phyloP scores from a whole-genome alignment of 169 alveolate genomes.

The Plasmodium inui region DNA sequence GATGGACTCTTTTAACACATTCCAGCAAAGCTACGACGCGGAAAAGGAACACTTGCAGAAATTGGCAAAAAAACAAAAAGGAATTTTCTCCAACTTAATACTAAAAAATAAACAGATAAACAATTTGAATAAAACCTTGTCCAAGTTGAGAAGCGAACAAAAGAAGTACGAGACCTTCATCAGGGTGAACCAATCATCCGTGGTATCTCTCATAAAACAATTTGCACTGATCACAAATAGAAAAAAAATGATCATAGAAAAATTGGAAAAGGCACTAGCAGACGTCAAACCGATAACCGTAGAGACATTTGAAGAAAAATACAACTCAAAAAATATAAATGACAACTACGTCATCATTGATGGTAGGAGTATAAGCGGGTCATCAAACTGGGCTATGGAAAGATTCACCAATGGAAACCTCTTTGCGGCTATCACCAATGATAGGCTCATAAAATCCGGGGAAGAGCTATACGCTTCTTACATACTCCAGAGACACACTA shows the following conservation, averaged over 20 bases:
- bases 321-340: constrained; percentile 43
- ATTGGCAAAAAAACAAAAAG: constrained; percentile 23
- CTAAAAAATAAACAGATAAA: constrained; percentile 17
- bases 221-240: constrained; percentile 39
- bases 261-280: constrained; percentile 27
- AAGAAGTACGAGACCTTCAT: neutral
- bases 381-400: constrained; percentile 72
- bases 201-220: constrained; percentile 26
- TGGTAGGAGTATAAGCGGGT: constrained; percentile 19
- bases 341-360: constrained; percentile 59
- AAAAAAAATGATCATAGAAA: constrained; percentile 38
- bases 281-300: constrained; percentile 40
- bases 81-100: constrained; percentile 36
- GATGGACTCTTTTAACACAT: constrained; percentile 3
- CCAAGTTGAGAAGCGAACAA: constrained; percentile 27
- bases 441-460: constrained; percentile 15
- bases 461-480: constrained; percentile 60
- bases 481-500: constrained; percentile 49
- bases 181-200: constrained; percentile 3
- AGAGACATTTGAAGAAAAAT: constrained; percentile 38
- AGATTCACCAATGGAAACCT: constrained; percentile 51
- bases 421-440: constrained; percentile 59
- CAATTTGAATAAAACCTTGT: constrained; percentile 9
- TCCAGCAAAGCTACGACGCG: constrained; percentile 26
- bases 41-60: constrained; percentile 15